A percentile compares a stretch with the other conserved stretches of the same genome.
Conservation (phyloP, 257 asterid genomes). For the Solanum pinnatisectum region DNA sequence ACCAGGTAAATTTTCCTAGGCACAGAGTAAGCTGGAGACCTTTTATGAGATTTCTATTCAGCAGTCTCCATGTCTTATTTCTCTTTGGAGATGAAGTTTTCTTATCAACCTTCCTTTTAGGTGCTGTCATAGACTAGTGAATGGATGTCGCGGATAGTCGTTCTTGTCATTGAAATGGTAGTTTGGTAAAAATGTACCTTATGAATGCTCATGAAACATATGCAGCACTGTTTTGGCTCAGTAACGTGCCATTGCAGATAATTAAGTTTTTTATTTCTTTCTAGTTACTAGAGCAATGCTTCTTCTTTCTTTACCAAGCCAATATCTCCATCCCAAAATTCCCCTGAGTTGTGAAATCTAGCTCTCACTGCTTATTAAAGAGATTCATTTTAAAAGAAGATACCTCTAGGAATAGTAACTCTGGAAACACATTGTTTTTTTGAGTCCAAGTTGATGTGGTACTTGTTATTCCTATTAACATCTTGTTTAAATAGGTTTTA, state of each 20-base stretch:
- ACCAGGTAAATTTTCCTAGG: conserved; percentile 50
- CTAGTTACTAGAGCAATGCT: background rate
- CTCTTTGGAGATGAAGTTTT: background rate
- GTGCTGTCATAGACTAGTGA: background rate
- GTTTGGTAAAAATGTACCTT: background rate
- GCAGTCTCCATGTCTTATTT: background rate
- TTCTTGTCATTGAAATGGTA: background rate
- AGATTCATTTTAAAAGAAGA: background rate
- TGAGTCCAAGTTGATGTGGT: conserved; percentile 9
- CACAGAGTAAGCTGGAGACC: background rate
- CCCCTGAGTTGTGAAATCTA: background rate
- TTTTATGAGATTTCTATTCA: background rate
- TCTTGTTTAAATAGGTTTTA: conserved; percentile 60
- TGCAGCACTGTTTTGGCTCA: background rate
- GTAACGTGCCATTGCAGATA: background rate
- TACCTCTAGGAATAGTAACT: background rate
- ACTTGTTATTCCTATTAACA: conserved; percentile 26
- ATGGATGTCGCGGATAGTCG: background rate
- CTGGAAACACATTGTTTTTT: background rate
- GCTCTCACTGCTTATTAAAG: background rate
- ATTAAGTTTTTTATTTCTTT: background rate
- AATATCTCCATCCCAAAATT: background rate
- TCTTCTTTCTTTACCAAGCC: background rate
- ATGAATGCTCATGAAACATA: background rate
- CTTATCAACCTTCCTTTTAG: background rate